These are phyloP conservation scores for Candida fluviatilis DNA, from an alignment of 805 yeast genomes.

Conservation along the genomic window DNA sequence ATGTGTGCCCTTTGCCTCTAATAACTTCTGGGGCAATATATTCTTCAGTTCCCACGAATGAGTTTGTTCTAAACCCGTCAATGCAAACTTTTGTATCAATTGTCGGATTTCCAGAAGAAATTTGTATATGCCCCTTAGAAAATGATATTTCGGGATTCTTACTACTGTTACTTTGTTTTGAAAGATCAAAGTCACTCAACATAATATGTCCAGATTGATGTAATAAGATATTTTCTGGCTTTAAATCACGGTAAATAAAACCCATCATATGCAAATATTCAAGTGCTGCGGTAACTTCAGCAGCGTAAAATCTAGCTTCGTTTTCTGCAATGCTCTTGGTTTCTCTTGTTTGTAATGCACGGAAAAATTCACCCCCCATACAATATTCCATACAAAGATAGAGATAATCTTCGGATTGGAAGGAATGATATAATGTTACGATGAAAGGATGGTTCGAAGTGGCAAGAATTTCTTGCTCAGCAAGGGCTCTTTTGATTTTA, in stretches of 20 bases:
- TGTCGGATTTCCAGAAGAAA: slow-evolving; percentile 45
- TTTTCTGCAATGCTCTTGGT: slow-evolving; percentile 80
- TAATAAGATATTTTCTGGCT: slow-evolving; percentile 90
- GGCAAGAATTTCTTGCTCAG: slow-evolving; percentile 95
- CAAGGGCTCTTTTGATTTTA: slow-evolving; percentile 89
- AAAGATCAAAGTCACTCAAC: slow-evolving; percentile 94
- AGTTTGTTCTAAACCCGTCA: slow-evolving; percentile 94
- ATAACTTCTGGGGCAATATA: slow-evolving; percentile 98
- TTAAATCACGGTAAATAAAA: slow-evolving; percentile 90
- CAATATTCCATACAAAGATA: slow-evolving; percentile 98
- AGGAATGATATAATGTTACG: slow-evolving; percentile 92
- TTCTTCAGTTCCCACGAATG: slow-evolving; percentile 98
- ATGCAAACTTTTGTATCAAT: slow-evolving; percentile 93
- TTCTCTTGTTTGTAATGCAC: slow-evolving; percentile 89
- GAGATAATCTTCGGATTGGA: slow-evolving; percentile 87
- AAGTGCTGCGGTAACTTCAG: slow-evolving; percentile 95
- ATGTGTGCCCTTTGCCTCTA: slow-evolving; percentile 94
- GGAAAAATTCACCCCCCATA: slow-evolving; percentile 98
- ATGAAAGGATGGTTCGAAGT: slow-evolving; percentile 96
- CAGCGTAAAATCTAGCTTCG: slow-evolving; percentile 91
- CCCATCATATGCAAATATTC: slow-evolving; percentile 97
- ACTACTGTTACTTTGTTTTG: slow-evolving; percentile 77
- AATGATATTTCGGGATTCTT: slow-evolving; percentile 70
- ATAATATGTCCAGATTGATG: slow-evolving; percentile 98
- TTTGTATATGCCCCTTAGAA: slow-evolving; percentile 15